These are phyloP conservation scores for Fonsecaea erecta DNA, from an alignment of 2,329 filamentous ascomycete species.

Conservation along the genomic window DNA sequence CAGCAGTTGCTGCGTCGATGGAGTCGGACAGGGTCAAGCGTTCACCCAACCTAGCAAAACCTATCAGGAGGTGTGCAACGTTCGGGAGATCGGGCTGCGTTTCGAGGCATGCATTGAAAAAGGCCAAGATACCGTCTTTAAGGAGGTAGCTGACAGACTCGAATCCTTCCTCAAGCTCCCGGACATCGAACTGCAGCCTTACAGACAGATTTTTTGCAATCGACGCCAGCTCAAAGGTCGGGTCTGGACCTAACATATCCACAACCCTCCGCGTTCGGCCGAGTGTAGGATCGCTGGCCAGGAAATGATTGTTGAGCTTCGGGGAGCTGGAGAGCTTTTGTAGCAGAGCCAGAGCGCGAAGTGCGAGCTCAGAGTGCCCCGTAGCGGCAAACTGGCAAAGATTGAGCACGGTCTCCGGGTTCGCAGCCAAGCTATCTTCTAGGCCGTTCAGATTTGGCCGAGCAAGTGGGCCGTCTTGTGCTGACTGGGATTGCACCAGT, in stretches of 20 bases:
- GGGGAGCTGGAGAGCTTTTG: slow-evolving; percentile 84
- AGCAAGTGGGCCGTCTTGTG: slow-evolving; percentile 44
- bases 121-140: slow-evolving; percentile 82
- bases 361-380: slow-evolving; percentile 77
- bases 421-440: slow-evolving; percentile 85
- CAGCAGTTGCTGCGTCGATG: slow-evolving; percentile 69
- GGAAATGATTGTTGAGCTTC: slow-evolving; percentile 61
- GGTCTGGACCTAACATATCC: slow-evolving; percentile 81
- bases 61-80: slow-evolving; percentile 87
- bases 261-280: slow-evolving; percentile 59
- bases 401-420: slow-evolving; percentile 77
- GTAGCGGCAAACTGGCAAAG: slow-evolving; percentile 86
- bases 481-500: slow-evolving; percentile 55
- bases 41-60: slow-evolving; percentile 77
- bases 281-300: slow-evolving; percentile 22
- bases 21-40: slow-evolving; percentile 56
- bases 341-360: slow-evolving; percentile 79
- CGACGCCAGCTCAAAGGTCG: slow-evolving; percentile 70
- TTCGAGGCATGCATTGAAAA: slow-evolving; percentile 78
- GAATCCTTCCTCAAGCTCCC: slow-evolving; percentile 74
- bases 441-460: slow-evolving; percentile 60
- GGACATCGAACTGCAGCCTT: slow-evolving; percentile 66
- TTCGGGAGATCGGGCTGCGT: slow-evolving; percentile 77
- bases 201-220: slow-evolving; percentile 74
- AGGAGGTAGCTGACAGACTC: slow-evolving; percentile 75